Evolutionary conservation across 805 yeast species (phyloP).

Genomic region (Grigorovia humatica): DNA sequence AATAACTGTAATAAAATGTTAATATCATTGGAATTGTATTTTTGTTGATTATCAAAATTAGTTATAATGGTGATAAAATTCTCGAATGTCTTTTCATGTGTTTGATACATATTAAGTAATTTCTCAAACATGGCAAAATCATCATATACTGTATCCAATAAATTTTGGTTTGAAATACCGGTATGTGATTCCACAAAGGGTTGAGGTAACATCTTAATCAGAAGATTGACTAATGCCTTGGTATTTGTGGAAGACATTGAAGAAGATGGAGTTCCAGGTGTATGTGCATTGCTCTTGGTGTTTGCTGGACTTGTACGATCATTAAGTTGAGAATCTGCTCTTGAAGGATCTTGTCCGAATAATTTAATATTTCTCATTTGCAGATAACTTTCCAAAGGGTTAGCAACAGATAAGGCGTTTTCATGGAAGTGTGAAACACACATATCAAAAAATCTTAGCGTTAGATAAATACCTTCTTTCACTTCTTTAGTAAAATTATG

Average conservation of each 20-base stretch:
- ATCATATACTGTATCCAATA: constrained; percentile 11
- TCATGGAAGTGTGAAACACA: constrained; percentile 16
- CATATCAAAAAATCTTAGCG: constrained; percentile 24
- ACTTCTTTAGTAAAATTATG: constrained; percentile 34
- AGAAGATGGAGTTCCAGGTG: not conserved
- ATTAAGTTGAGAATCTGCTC: not conserved
- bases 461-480: constrained; percentile 22
- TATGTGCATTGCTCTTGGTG: not conserved
- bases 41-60: not conserved
- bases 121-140: constrained; percentile 17
- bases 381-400: constrained; percentile 19
- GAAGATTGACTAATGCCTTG: constrained; percentile 4
- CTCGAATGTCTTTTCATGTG: constrained; percentile 11
- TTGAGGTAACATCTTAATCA: constrained; percentile 18
- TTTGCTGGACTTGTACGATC: not conserved
- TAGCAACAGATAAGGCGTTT: constrained; percentile 16
- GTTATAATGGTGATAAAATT: constrained; percentile 10
- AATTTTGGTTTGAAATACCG: constrained; percentile 9
- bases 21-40: constrained; percentile 1
- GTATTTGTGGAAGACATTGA: constrained; percentile 1
- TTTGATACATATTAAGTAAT: constrained; percentile 13
- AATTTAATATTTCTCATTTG: constrained; percentile 19
- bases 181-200: constrained; percentile 16
- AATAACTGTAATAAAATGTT: constrained; percentile 10
- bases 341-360: constrained; percentile 12